Evolutionary conservation across 1,284 basidiomycete species (phyloP).

Genomic region (Melanopsichium pennsylvanicum): DNA sequence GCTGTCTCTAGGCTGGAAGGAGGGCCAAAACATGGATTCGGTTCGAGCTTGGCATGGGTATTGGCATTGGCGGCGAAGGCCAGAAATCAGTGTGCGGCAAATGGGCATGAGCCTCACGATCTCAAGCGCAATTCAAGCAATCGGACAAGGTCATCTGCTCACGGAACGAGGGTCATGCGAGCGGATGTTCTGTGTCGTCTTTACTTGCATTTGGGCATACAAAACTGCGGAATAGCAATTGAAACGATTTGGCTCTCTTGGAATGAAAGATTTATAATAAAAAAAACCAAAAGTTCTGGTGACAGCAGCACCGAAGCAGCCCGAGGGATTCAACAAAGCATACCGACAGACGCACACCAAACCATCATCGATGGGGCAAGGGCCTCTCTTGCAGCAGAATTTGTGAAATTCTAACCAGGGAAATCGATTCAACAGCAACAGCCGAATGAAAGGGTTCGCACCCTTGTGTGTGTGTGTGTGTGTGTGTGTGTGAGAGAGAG

Average conservation of each 20-base stretch:
- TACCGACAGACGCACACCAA: constrained; percentile 1
- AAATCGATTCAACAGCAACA: neutral
- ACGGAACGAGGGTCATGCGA: too few relatives aligned
- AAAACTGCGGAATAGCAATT: constrained; percentile 3
- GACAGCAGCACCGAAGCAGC: constrained; percentile 16
- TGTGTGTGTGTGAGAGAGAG: too few relatives aligned
- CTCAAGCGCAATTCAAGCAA: too few relatives aligned
- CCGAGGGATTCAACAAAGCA: constrained; percentile 5
- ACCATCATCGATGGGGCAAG: constrained; percentile 14
- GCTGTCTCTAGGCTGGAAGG: neutral
- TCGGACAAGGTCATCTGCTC: constrained; percentile 14
- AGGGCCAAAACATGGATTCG: constrained; percentile 12
- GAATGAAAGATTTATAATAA: neutral
- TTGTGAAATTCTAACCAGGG: neutral
- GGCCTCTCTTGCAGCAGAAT: too few relatives aligned
- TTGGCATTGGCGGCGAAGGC: constrained; percentile 1
- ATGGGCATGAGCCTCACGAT: constrained; percentile 9
- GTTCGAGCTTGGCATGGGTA: constrained; percentile 6
- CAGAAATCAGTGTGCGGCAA: neutral
- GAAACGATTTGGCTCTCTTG: neutral
- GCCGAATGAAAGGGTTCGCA: too few relatives aligned
- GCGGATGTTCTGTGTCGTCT: constrained; percentile 17
- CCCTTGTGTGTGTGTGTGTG: neutral
- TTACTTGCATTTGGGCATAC: constrained; percentile 2
- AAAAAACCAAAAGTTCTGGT: too few relatives aligned